Evolutionary conservation across 805 yeast genomes (phyloP), one percentile per base, ranked within the genome.

Genomic region (Lachancea sp.): DNA sequence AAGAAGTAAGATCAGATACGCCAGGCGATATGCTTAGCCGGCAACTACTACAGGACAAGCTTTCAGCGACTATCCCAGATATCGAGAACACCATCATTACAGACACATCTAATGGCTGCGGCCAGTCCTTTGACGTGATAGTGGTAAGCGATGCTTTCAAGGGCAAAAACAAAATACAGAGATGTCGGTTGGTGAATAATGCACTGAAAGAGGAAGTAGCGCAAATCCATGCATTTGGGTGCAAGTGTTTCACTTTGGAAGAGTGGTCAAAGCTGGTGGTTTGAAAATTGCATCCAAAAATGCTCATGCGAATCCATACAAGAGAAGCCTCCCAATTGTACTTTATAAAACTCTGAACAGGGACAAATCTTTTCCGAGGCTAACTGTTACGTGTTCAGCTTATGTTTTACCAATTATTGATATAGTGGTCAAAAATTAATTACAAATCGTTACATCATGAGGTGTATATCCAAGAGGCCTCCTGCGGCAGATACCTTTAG

Each of bases 51-150:
- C 52, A 56, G 26, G 44, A 41, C 26, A 61, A 55, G 44, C 47
- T 62, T 7, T 42, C 50, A 30, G 38, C 44, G 3, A 33, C 43
- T n/a, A 46, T 62, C 7, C 54, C 60, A 15, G 51, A 55, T 22
- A 48, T 58, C 15, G 52, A 58, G 29, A 61, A 64, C 25, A 54
- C 54, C 13, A 54, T 61, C n/a, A 63, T 63, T 13, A 56, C 61
- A 5, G 70, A 65, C 43, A 65, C 70, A 49, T 69, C 80, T 32
- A 95, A 95, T 12, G 99, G 99, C 1, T 92, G 99, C 64, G 99
- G 99, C 4, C 96, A 90, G 61, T 96, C 97, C 2, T 90, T 89
- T 63, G 96, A 94, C 28, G 96, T 88, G 24, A 74, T 85, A 5
- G 89, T 94, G 20, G 96, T 92, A 8, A 63, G 80, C 5, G 71